These are phyloP conservation scores for Sporisorium exsertum DNA, from an alignment of 1,284 basidiomycete genomes.

Conservation along the genomic window DNA sequence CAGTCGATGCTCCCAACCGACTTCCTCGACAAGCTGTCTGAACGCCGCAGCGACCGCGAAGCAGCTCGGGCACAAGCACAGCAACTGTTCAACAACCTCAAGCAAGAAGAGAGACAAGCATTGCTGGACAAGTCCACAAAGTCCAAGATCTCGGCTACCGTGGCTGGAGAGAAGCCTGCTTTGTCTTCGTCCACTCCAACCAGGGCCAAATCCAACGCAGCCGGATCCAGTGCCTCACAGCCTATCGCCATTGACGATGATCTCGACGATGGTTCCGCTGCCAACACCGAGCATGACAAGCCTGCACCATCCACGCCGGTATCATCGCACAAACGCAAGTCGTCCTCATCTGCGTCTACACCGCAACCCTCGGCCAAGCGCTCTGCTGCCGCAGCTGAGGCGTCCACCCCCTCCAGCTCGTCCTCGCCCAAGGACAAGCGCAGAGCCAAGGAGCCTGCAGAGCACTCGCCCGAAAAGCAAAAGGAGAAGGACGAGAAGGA, in stretches of 20 bases:
- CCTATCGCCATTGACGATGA: conserved; percentile 45
- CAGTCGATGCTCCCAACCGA: conserved; percentile 79
- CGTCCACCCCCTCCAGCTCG: conserved; percentile 22
- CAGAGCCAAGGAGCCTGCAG: conserved; percentile 42
- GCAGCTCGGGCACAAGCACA: conserved; percentile 72
- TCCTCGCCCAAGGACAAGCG: conserved; percentile 52
- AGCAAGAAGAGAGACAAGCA: conserved; percentile 38
- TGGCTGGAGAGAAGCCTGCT: conserved; percentile 11
- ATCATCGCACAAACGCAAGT: conserved; percentile 30
- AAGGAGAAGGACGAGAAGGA: conserved; percentile 71
- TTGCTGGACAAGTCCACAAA: conserved; percentile 47
- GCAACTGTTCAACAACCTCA: conserved; percentile 41
- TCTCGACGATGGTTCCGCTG: conserved; percentile 33
- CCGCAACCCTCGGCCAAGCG: conserved; percentile 26
- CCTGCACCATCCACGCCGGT: conserved; percentile 24
- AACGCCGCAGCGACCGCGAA: conserved; percentile 76
- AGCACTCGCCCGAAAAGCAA: conserved; percentile 52
- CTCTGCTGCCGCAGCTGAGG: conserved; percentile 16
- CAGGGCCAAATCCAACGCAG: conserved; percentile 5
- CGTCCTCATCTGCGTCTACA: conserved; percentile 30
- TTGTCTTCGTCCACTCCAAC: conserved; percentile 10
- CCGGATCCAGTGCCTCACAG: conserved; percentile 18
- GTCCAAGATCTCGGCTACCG: conserved; percentile 38
- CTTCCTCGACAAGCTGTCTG: conserved; percentile 76
- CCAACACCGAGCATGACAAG: conserved; percentile 23